Conservation (phyloP, 2,329 filamentous ascomycete genomes). For the Trichoderma aggressivum region DNA sequence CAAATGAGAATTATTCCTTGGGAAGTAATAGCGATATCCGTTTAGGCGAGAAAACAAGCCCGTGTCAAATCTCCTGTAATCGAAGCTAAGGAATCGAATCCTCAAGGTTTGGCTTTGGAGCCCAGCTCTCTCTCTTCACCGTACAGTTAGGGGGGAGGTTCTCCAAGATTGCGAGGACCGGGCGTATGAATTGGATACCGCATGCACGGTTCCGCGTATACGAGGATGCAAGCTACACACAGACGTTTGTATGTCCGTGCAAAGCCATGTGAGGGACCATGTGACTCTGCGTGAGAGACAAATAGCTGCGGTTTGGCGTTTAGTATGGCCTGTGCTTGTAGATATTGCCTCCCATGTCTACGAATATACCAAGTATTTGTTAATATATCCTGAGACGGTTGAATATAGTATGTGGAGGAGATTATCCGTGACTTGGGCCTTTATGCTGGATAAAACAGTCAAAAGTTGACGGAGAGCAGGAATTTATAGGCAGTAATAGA, state of each 20-base stretch:
- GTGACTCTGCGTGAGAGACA: background rate
- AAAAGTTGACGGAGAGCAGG: background rate
- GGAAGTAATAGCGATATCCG: background rate
- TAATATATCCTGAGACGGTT: background rate
- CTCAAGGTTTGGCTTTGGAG: background rate
- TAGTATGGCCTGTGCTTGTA: background rate
- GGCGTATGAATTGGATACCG: background rate
- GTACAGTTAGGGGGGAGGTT: background rate
- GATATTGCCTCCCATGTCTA: background rate
- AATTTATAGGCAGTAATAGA: background rate
- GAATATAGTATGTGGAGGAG: background rate
- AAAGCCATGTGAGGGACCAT: background rate
- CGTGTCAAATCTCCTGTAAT: background rate
- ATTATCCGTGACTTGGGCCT: background rate
- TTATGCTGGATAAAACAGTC: background rate
- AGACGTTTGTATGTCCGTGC: background rate
- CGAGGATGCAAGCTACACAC: background rate
- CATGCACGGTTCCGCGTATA: background rate
- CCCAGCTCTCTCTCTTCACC: background rate
- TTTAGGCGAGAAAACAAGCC: background rate
- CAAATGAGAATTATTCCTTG: background rate
- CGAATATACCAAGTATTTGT: background rate
- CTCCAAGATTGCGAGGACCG: background rate
- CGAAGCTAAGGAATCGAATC: background rate
- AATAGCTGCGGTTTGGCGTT: background rate